Base-by-base conservation (phyloP, 2,329 filamentous ascomycete genomes). In the Rutstroemia sp. region DNA sequence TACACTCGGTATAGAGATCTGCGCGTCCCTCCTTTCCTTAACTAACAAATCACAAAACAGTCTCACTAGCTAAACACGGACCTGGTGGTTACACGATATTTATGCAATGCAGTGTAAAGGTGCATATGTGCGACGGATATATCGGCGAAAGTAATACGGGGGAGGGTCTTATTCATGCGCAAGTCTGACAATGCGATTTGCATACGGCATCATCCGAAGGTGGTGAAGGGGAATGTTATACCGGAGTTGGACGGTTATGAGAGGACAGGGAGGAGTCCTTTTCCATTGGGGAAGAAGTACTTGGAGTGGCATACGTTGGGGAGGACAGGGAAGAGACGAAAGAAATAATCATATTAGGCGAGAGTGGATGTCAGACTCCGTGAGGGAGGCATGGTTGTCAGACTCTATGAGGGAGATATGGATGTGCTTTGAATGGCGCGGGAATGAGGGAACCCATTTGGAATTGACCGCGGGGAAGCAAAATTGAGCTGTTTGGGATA, bases 71-170 rank as follows among this genome's bases (percentile, higher is more conserved):
- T 1, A 75, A 74, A 61, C 68, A 70, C 30, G 72, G 73, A 9
- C 71, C 75, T 54, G 73, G 74, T 7, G 74, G 75, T 4, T 77
- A 76, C 61, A 77, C 76, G 73, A 70, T 75, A 55, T 75, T 75
- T 51, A 76, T 77, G 74, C 74, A 76, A 59, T 76, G 71, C 2
- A 60, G 64, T 12, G 30, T 12, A 9, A 12, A 9, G 70, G 75
- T 50, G 74, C 75, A 6, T 61, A 58, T 19, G 65, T 65, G 48
- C 67, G 71, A 21, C 68, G 58, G 67, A 49, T 65, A 72, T 57
- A 73, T 77, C 27, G 69, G 73, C 51, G 59, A 64, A 0, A 66
- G 67, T 2, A 59, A 61, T 0, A 58, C 75, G 21, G 63, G 65
- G 0, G 73, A 68, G 45, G 70, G 19, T 19, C 19, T 74, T 2